These are phyloP conservation scores for Hypoxylon fuscum DNA, from an alignment of 495 filamentous ascomycete species.

Conservation along the genomic window DNA sequence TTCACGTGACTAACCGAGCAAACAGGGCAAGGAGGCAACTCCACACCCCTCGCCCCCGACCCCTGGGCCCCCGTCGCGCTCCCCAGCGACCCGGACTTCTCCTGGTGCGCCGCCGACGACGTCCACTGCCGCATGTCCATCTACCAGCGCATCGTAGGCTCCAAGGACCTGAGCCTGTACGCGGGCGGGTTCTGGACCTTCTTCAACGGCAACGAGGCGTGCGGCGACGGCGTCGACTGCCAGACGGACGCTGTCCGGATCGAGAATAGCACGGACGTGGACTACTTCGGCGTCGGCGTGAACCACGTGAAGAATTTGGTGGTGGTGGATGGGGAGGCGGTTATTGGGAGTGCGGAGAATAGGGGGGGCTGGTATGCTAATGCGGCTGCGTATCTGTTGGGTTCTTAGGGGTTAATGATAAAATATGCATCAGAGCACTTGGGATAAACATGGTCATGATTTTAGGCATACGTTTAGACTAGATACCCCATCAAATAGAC, in stretches of 20 bases:
- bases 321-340: slow-evolving; percentile 30
- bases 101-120: slow-evolving; percentile 51
- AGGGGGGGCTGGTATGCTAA: slow-evolving; percentile 58
- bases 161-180: slow-evolving; percentile 46
- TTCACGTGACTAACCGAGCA: background rate
- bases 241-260: slow-evolving; percentile 54
- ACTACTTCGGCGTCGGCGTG: slow-evolving; percentile 4
- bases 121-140: too few species aligned
- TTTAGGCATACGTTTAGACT: too few species aligned
- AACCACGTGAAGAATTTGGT: slow-evolving; percentile 30
- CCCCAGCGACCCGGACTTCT: slow-evolving; percentile 58
- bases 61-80: slow-evolving; percentile 51
- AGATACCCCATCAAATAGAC: too few species aligned
- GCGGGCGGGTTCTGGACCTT: slow-evolving; percentile 59
- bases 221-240: slow-evolving; percentile 46
- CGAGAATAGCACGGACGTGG: slow-evolving; percentile 11
- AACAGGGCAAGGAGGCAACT: slow-evolving; percentile 49
- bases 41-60: slow-evolving; percentile 50
- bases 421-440: too few species aligned
- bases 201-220: slow-evolving; percentile 53
- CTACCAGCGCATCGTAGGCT: too few species aligned
- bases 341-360: slow-evolving; percentile 49
- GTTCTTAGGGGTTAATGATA: too few species aligned
- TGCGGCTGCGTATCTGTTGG: slow-evolving; percentile 47
- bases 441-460: too few species aligned